phyloP scores from a whole-genome alignment of 495 filamentous ascomycete genomes.

The Talaromyces liani region DNA sequence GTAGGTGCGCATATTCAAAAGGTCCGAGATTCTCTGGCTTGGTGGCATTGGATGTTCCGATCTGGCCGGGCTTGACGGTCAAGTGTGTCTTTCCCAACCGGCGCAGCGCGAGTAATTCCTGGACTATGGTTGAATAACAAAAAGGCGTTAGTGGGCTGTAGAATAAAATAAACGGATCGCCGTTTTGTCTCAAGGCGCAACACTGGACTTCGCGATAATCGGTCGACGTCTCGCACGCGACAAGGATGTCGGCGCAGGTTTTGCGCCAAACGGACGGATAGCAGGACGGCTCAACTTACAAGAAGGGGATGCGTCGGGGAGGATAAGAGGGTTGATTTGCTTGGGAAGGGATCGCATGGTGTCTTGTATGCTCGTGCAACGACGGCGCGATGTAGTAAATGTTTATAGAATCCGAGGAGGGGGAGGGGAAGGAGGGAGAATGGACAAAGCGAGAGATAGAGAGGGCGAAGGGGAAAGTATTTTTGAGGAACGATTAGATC shows the following conservation, averaged over 20 bases:
- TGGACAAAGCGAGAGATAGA: constrained; percentile 7
- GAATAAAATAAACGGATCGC: neutral
- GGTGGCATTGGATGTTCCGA: constrained; percentile 57
- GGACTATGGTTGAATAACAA: constrained; percentile 49
- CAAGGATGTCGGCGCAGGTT: constrained; percentile 6
- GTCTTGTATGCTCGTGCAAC: constrained; percentile 14
- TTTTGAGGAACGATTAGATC: constrained; percentile 6
- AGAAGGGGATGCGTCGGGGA: constrained; percentile 58
- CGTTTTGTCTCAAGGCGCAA: neutral
- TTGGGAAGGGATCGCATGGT: constrained; percentile 66
- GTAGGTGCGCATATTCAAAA: constrained; percentile 94
- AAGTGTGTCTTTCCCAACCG: constrained; percentile 89
- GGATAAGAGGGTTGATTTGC: constrained; percentile 69
- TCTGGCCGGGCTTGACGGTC: constrained; percentile 63
- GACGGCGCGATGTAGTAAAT: neutral
- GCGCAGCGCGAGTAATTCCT: constrained; percentile 75
- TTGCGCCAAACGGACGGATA: constrained; percentile 15
- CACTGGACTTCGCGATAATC: neutral
- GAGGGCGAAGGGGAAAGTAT: constrained; percentile 1
- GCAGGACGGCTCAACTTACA: constrained; percentile 40
- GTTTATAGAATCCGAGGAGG: neutral
- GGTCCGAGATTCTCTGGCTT: constrained; percentile 64
- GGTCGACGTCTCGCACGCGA: constrained; percentile 1
- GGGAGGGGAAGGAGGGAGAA: neutral
- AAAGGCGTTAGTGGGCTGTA: constrained; percentile 7